Base-by-base conservation (phyloP, 2,329 filamentous ascomycete species). In the Trichoderma pleuroti region DNA sequence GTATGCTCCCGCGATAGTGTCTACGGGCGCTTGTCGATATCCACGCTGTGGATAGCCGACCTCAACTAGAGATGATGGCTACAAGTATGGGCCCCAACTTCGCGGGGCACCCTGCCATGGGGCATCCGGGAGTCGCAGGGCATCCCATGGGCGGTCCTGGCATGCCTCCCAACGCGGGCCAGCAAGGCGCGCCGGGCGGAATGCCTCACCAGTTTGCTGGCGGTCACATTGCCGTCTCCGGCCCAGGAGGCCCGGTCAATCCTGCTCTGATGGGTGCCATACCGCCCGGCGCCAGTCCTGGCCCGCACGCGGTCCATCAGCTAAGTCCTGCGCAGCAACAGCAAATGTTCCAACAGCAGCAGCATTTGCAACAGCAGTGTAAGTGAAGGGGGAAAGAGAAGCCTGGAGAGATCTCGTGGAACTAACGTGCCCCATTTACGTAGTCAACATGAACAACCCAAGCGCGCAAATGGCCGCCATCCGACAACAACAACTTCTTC, bases 221-320 rank as follows among this genome's bases (percentile, higher is more conserved):
- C 81, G 79, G 76, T 54, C 91, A 92, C 75, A 92, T 92, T 83
- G 90, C 87, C 72, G 91, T 91, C 32, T 92, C 92, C 71, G 91
- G 88, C 42, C 91, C 92, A 24, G 90, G 89, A 74, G 88, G 87
- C 72, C 91, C 92, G 78, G 90, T 93, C 74, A 92, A 89, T 78
- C 90, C 92, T 76, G 88, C 89, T 70, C 88, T 94, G 86, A 93
- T 94, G 91, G 87, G 84, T 74, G 90, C 87, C 71, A 93, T 94
- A 89, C 91, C 91, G 73, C 91, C 90, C 34, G 88, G 91, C 72
- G 86, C 85, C 74, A 86, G 84, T 68, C 88, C 88, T 71, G 91
- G 89, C 80, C 86, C 88, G 72, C 91, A 93, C 81, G 90, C 90
- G 21, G 82, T 94, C 76, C 90, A 91, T 77, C 92, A 94, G 78